Evolutionary conservation across 2,329 filamentous ascomycete species (phyloP), one percentile per base, ranked within the genome.

Genomic region (Stenocarpella maydis): DNA sequence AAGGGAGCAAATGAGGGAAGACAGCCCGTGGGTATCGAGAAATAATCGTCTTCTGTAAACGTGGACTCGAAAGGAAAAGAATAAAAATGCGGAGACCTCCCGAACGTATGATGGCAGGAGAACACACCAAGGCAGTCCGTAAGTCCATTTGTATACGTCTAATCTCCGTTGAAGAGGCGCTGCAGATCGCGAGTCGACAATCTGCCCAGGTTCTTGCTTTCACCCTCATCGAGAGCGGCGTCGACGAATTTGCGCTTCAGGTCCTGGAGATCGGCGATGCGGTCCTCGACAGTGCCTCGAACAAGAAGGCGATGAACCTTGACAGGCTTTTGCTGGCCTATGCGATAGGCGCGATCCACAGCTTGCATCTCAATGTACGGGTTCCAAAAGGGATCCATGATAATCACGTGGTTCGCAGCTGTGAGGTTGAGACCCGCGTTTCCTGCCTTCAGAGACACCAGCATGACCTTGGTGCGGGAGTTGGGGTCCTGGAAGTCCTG

Each of bases 341-440:
- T 95, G 12, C 95, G 91, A 79, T 97, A 92, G 2, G 94, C 93
- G 26, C 95, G 91, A 78, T 97, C 95, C 63, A 97, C 91, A 4
- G 95, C 95, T 80, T 98, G 95, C 80, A 94, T 93, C 80, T 97
- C 95, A 60, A 97, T 92, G 77, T 92, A 97, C 0, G 94, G 95
- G 72, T 97, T 98, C 93, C 94, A 97, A 82, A 97, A 97, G 0
- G 94, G 94, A 77, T 97, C 69, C 76, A 97, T 89, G 72, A 97
- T 92, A 78, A 98, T 93, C 73, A 97, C 93, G 72, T 94, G 91
- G 1, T 90, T 93, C 0, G 94, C 95, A 21, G 90, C 88, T 47
- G 92, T 93, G 26, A 98, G 85, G 76, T 98, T 98, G 54, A 98
- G 86, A 1, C 95, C 95, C 0, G 94, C 90, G 74, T 95, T 95